Percentiles rank a stretch among this genome's conserved stretches.
phyloP scores from a whole-genome alignment of 176 grass and related monocot genomes.

The Carex littledalei region DNA sequence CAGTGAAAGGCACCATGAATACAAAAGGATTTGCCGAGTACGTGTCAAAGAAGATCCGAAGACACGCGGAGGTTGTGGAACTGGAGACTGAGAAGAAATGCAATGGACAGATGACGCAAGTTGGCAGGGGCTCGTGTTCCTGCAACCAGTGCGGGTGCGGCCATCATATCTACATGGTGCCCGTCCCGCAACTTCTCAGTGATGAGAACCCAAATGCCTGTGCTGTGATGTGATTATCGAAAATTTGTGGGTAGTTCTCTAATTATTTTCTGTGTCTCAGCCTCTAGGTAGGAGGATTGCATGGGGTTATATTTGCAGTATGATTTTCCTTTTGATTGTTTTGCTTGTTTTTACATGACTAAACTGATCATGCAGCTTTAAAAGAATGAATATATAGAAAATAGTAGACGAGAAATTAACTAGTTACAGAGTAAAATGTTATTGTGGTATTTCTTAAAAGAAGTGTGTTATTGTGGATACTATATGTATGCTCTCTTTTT shows the following conservation, averaged over 20 bases:
- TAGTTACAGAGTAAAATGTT: too few relatives aligned
- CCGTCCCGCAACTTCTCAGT: background rate
- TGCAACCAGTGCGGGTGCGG: background rate
- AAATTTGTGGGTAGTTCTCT: background rate
- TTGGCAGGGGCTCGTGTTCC: background rate
- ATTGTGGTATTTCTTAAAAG: too few relatives aligned
- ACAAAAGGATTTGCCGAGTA: constrained; percentile 42
- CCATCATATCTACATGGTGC: background rate
- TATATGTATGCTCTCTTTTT: too few relatives aligned
- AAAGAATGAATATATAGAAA: too few relatives aligned
- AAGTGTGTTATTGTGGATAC: too few relatives aligned
- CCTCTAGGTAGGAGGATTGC: too few relatives aligned
- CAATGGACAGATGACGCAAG: background rate
- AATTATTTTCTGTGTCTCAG: too few relatives aligned
- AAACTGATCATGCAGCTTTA: too few relatives aligned
- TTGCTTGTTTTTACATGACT: too few relatives aligned
- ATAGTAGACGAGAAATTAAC: too few relatives aligned
- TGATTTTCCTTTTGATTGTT: too few relatives aligned
- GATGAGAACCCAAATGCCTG: background rate
- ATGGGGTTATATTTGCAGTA: too few relatives aligned
- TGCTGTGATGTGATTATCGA: background rate
- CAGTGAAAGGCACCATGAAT: constrained; percentile 72
- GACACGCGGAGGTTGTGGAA: background rate
- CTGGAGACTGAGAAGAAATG: background rate
- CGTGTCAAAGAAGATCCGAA: constrained; percentile 29